phyloP scores from a whole-genome alignment of 164 flowering plant genomes.

The Akebia trifoliata region DNA sequence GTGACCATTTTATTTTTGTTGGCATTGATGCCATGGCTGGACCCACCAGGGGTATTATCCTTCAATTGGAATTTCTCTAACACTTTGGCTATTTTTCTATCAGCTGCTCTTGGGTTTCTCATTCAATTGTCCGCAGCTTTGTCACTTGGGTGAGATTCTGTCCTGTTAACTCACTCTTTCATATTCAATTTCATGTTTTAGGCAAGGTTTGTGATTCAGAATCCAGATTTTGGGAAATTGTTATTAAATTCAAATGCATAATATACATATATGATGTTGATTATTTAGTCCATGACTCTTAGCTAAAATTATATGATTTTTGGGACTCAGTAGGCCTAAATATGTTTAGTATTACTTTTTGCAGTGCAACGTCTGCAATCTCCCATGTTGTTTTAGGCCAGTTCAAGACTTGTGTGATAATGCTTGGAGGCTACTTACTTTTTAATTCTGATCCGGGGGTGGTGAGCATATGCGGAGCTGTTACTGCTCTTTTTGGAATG shows the following conservation, averaged over 20 bases:
- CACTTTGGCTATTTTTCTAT: slow-evolving; percentile 43
- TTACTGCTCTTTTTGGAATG: slow-evolving; percentile 69
- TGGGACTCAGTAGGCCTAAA: neutral
- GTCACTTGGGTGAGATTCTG: slow-evolving; percentile 66
- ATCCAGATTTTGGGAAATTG: too few species aligned
- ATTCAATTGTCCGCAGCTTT: slow-evolving; percentile 91
- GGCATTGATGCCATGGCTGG: slow-evolving; percentile 78
- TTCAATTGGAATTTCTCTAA: slow-evolving; percentile 62
- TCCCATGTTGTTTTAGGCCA: slow-evolving; percentile 89
- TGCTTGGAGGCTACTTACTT: slow-evolving; percentile 62
- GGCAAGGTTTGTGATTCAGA: neutral
- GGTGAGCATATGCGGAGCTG: slow-evolving; percentile 67
- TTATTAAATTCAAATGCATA: too few species aligned
- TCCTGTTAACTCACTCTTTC: neutral
- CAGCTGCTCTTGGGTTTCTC: slow-evolving; percentile 77
- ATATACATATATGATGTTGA: too few species aligned
- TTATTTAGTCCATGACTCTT: too few species aligned
- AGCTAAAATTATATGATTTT: too few species aligned
- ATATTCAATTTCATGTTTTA: neutral
- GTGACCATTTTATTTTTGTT: slow-evolving; percentile 64
- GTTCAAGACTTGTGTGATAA: slow-evolving; percentile 75
- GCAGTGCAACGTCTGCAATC: slow-evolving; percentile 86
- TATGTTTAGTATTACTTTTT: neutral
- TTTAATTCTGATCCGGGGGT: slow-evolving; percentile 71
- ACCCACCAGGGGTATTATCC: slow-evolving; percentile 70